Base-by-base conservation (phyloP, 768 basidiomycete species). In the Crucibulum laeve region DNA sequence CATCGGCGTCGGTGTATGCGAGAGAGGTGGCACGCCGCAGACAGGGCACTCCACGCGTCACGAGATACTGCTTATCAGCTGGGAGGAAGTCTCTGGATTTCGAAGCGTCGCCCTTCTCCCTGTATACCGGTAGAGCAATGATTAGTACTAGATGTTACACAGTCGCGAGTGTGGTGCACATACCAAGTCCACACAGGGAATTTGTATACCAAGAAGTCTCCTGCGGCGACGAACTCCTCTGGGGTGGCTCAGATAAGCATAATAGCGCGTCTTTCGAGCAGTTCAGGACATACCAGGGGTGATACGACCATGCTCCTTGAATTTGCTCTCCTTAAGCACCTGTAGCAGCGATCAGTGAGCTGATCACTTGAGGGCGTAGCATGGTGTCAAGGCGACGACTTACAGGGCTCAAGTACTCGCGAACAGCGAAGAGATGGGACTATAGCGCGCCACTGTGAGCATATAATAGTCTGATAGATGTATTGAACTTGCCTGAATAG, bases 201-300 rank as follows among this genome's bases (percentile, higher is more conserved):
- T 72, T 99, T 99, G 80, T 97, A 97, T 5, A 84, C 75, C 46
- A 99, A 70, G 67, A 97, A 98, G 64, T 99, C 96, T 42, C 96
- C 96, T 5, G 96, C 96, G 13, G 91, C 92, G 22, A 97, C 91
- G 58, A 96, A 98, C 65, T 98, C 96, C 80, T 99, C 95, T 89
- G 45, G 35, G n/a, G 45, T 35, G 30, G 8, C 15, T 41, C 40
- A 38, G 40, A 48, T 56, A 46, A 49, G 47, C 40, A 49, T 45
- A 41, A 44, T 41, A 42, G 13, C 22, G 25, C n/a, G 11, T 53
- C 32, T 14, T 25, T 34, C 11, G 21, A 13, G 23, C 32, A 39
- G 37, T 53, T 45, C 21, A 21, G 22, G 28, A 64, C 78, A 48
- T 44, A 92, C 91, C 92, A 48, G 92, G 93, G 14, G 89, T 96